Base-by-base conservation (phyloP, 2,329 filamentous ascomycete genomes). In the Cryphonectria carpinicola region DNA sequence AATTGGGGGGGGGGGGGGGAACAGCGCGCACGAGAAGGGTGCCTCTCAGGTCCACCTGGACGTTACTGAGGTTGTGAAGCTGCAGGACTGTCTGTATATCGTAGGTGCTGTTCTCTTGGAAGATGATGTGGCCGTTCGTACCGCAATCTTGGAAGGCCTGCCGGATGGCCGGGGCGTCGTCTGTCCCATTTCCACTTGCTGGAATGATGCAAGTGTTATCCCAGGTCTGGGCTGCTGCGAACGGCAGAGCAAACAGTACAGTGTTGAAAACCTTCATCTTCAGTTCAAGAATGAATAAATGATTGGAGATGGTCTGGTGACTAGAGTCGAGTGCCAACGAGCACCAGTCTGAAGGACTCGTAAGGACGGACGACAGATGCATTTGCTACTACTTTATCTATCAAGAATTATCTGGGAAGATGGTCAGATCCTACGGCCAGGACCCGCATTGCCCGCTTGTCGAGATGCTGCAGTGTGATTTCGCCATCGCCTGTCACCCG, bases 41-140 rank as follows among this genome's bases (percentile, higher is more conserved):
- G n/a, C 67, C 67, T 58, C 22, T 64, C 4, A 68, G 60, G 67
- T 68, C 67, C 43, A 68, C 67, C 67, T 68, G 67, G 4, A 68
- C 67, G 13, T 65, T 68, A n/a, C 67, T 68, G 25, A 68, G 35
- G n/a, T 68, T 68, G 43, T 68, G 67, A 25, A 68, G 32, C 22
- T 68, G 67, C 35, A 68, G n/a, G 13, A 56, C 61, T 11, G 58
- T 68, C 28, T 68, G 67, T 43, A 68, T 64, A 22, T 68, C 61
- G 35, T 68, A 68, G 14, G 60, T 68, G 11, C 43, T 68, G 25
- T 68, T 58, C 37, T 68, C 67, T 19, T 64, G 60, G 11, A 68
- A 68, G 49, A 68, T 35, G 19, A 68, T 37, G 35, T 52, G 61
- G 22, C 60, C 46, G 56, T 68, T 64, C 19, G 46, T 49, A 3